Conservation (phyloP, 106 monocot genomes). For the Triglochin maritima region DNA sequence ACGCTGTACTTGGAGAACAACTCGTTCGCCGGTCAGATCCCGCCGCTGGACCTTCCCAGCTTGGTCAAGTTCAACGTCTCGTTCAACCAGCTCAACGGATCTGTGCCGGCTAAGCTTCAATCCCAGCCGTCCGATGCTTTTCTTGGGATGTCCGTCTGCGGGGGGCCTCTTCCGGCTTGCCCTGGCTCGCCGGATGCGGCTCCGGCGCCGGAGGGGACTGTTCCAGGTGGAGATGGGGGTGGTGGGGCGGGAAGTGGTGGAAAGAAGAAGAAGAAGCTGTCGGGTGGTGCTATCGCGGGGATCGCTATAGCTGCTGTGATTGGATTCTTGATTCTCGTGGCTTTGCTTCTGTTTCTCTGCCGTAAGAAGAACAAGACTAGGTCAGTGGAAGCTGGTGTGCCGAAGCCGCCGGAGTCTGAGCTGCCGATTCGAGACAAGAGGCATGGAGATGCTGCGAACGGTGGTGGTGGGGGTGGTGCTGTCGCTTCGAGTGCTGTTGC, state of each 20-base stretch:
- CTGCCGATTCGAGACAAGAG: conserved; percentile 16
- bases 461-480: conserved; percentile 1
- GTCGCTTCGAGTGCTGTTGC: background rate
- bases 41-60: conserved; percentile 23
- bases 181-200: background rate
- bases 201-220: background rate
- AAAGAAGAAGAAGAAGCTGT: conserved; percentile 23
- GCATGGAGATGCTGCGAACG: conserved; percentile 4
- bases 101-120: conserved; percentile 15
- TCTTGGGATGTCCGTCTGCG: conserved; percentile 20
- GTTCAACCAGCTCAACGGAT: conserved; percentile 23
- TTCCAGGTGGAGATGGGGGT: background rate
- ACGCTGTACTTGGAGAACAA: conserved; percentile 56
- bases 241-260: background rate
- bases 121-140: conserved; percentile 5
- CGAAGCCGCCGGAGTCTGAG: conserved; percentile 24
- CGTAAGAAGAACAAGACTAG: conserved; percentile 12
- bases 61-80: conserved; percentile 30
- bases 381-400: conserved; percentile 9
- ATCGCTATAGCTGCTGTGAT: conserved; percentile 43
- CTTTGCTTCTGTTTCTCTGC: conserved; percentile 34
- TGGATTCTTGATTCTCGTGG: conserved; percentile 22
- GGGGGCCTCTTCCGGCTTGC: conserved; percentile 9
- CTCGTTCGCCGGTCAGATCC: conserved; percentile 43
- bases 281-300: conserved; percentile 77